Conservation (phyloP, 371 early-diverging fungal genomes). For the Saksenaea oblongispora region DNA sequence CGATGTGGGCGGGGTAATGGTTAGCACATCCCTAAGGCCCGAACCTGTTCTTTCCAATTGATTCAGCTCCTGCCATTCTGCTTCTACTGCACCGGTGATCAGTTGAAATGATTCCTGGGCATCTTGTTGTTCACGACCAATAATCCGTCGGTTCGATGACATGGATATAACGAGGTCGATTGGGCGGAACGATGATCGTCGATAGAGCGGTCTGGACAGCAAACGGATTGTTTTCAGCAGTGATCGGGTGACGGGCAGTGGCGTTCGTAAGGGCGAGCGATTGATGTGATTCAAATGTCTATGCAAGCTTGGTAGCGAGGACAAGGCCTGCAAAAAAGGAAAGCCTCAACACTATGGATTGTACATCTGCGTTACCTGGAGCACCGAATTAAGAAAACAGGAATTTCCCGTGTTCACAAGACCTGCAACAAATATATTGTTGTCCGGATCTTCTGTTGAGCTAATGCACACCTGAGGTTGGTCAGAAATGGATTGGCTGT, state of each 20-base stretch:
- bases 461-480: neutral
- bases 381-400: slow-evolving; percentile 90
- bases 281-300: slow-evolving; percentile 28
- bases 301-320: slow-evolving; percentile 41
- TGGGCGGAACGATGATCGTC: slow-evolving; percentile 30
- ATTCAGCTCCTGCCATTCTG: slow-evolving; percentile 46
- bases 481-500: neutral
- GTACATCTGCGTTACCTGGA: slow-evolving; percentile 65
- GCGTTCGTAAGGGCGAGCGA: neutral
- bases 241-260: slow-evolving; percentile 35
- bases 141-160: slow-evolving; percentile 37
- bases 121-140: slow-evolving; percentile 82
- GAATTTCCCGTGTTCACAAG: slow-evolving; percentile 91
- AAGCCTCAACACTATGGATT: neutral
- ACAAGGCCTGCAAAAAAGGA: slow-evolving; percentile 40
- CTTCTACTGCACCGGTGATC: slow-evolving; percentile 69
- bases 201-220: slow-evolving; percentile 25
- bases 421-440: slow-evolving; percentile 50
- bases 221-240: slow-evolving; percentile 35
- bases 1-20: neutral
- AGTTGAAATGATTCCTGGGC: slow-evolving; percentile 92
- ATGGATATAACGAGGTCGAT: slow-evolving; percentile 31
- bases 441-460: neutral
- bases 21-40: slow-evolving; percentile 19
- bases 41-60: slow-evolving; percentile 10